These are phyloP conservation scores for Yamadazyma triangularis DNA, from an alignment of 1,139 yeast genomes.

Conservation along the genomic window DNA sequence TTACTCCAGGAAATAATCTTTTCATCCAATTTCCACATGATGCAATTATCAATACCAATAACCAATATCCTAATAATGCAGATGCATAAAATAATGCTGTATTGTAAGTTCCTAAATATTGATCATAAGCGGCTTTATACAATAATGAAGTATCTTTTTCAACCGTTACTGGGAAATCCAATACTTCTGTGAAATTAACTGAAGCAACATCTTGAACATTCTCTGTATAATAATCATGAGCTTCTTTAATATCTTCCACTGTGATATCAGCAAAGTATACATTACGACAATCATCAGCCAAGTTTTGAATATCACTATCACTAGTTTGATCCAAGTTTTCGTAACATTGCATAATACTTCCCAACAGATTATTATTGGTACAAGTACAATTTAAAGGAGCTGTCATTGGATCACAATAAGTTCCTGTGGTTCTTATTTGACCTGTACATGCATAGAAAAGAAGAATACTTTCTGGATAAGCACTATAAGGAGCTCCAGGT, in stretches of 20 bases:
- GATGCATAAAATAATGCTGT: constrained; percentile 45
- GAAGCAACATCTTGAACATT: constrained; percentile 15
- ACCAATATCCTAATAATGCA: constrained; percentile 49
- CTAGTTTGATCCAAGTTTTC: too few relatives aligned
- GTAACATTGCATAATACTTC: too few relatives aligned
- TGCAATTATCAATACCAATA: constrained; percentile 35
- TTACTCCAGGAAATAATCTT: constrained; percentile 21
- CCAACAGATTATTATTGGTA: too few relatives aligned
- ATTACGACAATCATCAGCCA: too few relatives aligned
- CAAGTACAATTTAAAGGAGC: too few relatives aligned
- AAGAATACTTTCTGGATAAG: background rate
- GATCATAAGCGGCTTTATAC: constrained; percentile 19
- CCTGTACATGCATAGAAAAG: constrained; percentile 16
- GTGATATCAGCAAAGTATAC: too few relatives aligned
- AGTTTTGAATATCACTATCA: too few relatives aligned
- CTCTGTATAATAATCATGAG: constrained; percentile 19
- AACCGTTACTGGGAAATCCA: constrained; percentile 20
- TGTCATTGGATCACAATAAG: too few relatives aligned
- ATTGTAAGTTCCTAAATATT: constrained; percentile 31
- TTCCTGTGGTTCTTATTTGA: constrained; percentile 7
- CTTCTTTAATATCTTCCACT: constrained; percentile 3
- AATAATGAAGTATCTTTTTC: constrained; percentile 9
- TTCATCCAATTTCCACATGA: constrained; percentile 39
- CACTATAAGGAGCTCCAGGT: constrained; percentile 1
- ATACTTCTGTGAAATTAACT: constrained; percentile 17